phyloP scores from a whole-genome alignment of 495 filamentous ascomycete genomes.

The Aspergillus sclerotiicarbonarius region DNA sequence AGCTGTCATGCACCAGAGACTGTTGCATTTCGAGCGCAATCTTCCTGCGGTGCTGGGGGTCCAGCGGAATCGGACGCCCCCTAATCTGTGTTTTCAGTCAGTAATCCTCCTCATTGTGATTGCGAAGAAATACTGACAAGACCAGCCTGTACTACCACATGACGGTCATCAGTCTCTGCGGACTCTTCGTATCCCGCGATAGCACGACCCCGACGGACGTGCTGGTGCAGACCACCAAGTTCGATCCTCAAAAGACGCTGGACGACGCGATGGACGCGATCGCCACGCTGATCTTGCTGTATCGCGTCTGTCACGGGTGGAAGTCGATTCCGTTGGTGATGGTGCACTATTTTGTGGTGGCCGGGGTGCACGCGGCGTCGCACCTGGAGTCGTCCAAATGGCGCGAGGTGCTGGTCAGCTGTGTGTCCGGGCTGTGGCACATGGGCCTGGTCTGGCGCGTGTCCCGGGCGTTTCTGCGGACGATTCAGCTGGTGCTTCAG shows the following conservation, averaged over 20 bases:
- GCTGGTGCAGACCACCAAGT: neutral
- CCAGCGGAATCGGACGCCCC: neutral
- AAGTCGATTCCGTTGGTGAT: constrained; percentile 2
- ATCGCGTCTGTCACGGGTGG: constrained; percentile 1
- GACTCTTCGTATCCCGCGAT: neutral
- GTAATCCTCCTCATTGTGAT: neutral
- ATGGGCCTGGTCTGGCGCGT: constrained; percentile 1
- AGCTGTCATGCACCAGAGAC: neutral
- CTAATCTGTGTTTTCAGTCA: neutral
- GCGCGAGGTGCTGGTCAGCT: constrained; percentile 6
- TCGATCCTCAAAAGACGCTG: neutral
- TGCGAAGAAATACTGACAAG: neutral
- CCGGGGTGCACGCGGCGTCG: neutral
- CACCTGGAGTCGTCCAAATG: constrained; percentile 2
- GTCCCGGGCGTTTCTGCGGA: neutral
- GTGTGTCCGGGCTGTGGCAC: constrained; percentile 1
- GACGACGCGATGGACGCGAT: constrained; percentile 1
- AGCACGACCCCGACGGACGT: neutral
- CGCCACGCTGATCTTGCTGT: neutral
- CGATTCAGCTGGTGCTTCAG: neutral
- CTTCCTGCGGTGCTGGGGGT: neutral
- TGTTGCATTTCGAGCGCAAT: neutral
- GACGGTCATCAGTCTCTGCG: neutral
- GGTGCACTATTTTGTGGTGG: constrained; percentile 2
- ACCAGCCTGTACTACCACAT: constrained; percentile 3